A percentile compares a stretch with the other conserved stretches of the same genome.
Conservation (phyloP, 2,329 filamentous ascomycete genomes). For the Orbilia brochopaga region DNA sequence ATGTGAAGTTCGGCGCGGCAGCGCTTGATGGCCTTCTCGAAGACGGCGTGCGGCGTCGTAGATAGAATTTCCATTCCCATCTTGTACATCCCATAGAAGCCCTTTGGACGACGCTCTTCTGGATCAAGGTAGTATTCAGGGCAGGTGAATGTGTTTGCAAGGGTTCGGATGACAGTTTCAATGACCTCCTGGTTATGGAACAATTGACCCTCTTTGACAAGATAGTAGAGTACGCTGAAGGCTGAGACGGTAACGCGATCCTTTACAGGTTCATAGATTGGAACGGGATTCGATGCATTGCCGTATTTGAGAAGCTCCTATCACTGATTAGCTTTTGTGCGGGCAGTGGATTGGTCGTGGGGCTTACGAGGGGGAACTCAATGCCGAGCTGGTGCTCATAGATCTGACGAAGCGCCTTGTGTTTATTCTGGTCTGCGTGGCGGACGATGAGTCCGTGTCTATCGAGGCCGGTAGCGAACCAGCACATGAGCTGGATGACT, state of each 20-base stretch:
- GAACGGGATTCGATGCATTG: slow-evolving; percentile 12
- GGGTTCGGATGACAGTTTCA: slow-evolving; percentile 7
- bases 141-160: slow-evolving; percentile 9
- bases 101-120: slow-evolving; percentile 21
- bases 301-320: slow-evolving; percentile 30
- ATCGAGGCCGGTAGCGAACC: slow-evolving; percentile 37
- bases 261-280: slow-evolving; percentile 21
- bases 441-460: slow-evolving; percentile 27
- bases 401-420: slow-evolving; percentile 9
- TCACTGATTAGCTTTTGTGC: not conserved
- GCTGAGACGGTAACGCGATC: slow-evolving; percentile 30
- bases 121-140: slow-evolving; percentile 10
- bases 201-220: slow-evolving; percentile 5
- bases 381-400: slow-evolving; percentile 12
- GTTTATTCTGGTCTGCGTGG: slow-evolving; percentile 19
- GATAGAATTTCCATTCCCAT: slow-evolving; percentile 35
- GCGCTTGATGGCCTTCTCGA: slow-evolving; percentile 17
- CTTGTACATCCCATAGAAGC: slow-evolving; percentile 23
- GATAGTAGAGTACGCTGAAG: slow-evolving; percentile 24
- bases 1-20: slow-evolving; percentile 17
- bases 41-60: not conserved
- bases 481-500: slow-evolving; percentile 23
- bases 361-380: slow-evolving; percentile 27
- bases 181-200: slow-evolving; percentile 27
- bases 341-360: not conserved